These are phyloP conservation scores for Ogataea corticis DNA, from an alignment of 805 yeast genomes.

Conservation along the genomic window DNA sequence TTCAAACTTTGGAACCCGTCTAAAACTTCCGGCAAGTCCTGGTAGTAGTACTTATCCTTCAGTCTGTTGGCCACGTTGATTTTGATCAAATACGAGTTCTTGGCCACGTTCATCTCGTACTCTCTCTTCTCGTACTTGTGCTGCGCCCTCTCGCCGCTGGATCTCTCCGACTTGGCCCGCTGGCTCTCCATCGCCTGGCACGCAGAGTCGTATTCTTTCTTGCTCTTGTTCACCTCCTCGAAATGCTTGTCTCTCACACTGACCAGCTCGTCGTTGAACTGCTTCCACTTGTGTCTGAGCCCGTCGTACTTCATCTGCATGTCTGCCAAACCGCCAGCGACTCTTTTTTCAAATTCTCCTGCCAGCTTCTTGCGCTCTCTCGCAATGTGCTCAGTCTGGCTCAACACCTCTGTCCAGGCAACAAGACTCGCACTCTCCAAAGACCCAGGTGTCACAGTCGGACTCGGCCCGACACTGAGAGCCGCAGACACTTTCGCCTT, in stretches of 20 bases:
- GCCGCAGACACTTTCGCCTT: conserved; percentile 68
- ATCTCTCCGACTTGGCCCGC: conserved; percentile 70
- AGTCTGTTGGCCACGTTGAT: conserved; percentile 85
- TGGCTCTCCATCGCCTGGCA: conserved; percentile 81
- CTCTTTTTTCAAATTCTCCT: conserved; percentile 55
- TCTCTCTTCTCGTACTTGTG: conserved; percentile 61
- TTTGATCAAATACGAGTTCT: conserved; percentile 77
- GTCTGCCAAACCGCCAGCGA: conserved; percentile 60
- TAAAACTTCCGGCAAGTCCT: conserved; percentile 87
- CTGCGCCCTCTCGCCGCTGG: conserved; percentile 48
- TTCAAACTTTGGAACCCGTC: conserved; percentile 84
- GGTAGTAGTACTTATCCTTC: conserved; percentile 90
- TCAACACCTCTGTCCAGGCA: conserved; percentile 85
- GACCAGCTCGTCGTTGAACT: conserved; percentile 58
- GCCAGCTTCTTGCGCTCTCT: conserved; percentile 62
- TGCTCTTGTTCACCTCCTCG: conserved; percentile 60
- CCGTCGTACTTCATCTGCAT: conserved; percentile 54
- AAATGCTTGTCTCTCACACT: conserved; percentile 49
- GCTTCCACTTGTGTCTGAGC: conserved; percentile 55
- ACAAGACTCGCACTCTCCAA: conserved; percentile 84
- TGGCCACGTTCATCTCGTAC: conserved; percentile 81
- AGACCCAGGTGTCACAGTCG: conserved; percentile 92
- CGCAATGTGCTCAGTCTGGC: conserved; percentile 80
- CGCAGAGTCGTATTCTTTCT: conserved; percentile 74
- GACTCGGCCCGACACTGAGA: conserved; percentile 87